These are phyloP conservation scores for Erysimum cheiranthoides DNA, from an alignment of 345 rosid species.

Conservation along the genomic window DNA sequence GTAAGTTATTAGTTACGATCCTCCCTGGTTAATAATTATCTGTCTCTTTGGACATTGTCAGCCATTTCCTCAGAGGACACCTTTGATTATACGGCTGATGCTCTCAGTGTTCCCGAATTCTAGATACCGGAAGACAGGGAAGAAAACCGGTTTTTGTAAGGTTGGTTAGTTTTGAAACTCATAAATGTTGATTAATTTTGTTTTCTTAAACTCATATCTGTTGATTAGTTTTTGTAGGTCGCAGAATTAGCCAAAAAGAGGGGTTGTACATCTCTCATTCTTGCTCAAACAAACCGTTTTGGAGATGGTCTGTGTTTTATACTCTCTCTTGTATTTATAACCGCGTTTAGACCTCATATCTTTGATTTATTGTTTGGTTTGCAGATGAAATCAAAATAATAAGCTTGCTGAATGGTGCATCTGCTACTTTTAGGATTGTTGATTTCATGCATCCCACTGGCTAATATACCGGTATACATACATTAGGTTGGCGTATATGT, in stretches of 20 bases:
- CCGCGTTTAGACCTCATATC: not conserved
- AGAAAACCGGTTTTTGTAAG: too few relatives aligned
- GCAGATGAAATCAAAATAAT: not conserved
- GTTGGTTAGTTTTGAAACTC: not conserved
- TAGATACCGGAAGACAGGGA: not conserved
- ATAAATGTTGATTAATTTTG: not conserved
- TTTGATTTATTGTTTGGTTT: slow-evolving; percentile 2
- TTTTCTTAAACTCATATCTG: not conserved
- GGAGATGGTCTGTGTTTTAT: not conserved
- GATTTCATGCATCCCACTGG: too few relatives aligned
- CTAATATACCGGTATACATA: too few relatives aligned
- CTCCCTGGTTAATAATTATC: too few relatives aligned
- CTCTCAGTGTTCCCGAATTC: slow-evolving; percentile 14
- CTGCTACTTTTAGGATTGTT: not conserved
- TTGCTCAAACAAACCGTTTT: not conserved
- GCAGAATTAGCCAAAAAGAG: not conserved
- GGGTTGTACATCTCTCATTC: slow-evolving; percentile 2
- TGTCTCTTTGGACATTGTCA: not conserved
- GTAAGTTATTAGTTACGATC: too few relatives aligned
- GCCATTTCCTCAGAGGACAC: not conserved
- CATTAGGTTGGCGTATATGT: too few relatives aligned
- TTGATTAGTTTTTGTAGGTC: not conserved
- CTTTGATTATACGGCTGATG: not conserved
- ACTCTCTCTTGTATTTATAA: not conserved
- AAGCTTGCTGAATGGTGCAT: slow-evolving; percentile 17